Percentiles rank a stretch among this genome's conserved stretches.
phyloP scores from a whole-genome alignment of 306 rosid genomes.

The Ammopiptanthus mongolicus region DNA sequence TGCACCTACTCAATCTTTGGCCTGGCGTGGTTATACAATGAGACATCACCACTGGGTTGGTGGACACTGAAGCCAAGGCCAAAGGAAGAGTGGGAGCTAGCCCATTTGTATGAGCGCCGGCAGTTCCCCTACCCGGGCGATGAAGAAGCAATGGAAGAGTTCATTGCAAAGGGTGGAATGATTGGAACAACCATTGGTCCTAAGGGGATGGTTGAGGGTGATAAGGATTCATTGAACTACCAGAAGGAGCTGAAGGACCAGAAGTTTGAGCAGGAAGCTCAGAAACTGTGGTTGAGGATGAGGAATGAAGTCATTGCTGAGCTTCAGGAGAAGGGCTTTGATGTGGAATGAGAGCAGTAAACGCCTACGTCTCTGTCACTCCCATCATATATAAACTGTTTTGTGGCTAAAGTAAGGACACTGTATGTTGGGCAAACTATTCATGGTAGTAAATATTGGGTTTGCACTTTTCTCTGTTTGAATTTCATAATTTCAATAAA shows the following conservation, averaged over 20 bases:
- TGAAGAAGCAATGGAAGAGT: constrained; percentile 86
- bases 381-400: neutral
- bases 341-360: constrained; percentile 40
- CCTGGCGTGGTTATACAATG: constrained; percentile 69
- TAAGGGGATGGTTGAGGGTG: constrained; percentile 61
- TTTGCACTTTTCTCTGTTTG: neutral
- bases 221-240: constrained; percentile 59
- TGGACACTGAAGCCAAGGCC: constrained; percentile 85
- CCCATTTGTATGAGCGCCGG: constrained; percentile 71
- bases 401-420: too few relatives aligned
- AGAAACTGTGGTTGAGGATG: constrained; percentile 84
- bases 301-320: constrained; percentile 83
- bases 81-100: constrained; percentile 83
- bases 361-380: neutral
- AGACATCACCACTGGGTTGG: constrained; percentile 92
- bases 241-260: constrained; percentile 64
- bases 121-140: constrained; percentile 87
- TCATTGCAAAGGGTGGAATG: constrained; percentile 83
- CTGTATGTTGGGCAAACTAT: neutral
- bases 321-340: constrained; percentile 80
- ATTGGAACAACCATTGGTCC: constrained; percentile 83
- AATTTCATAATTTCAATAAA: constrained; percentile 2
- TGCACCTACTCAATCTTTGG: constrained; percentile 61
- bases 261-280: constrained; percentile 82
- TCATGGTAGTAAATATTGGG: constrained; percentile 4